Conservation (phyloP, 2,329 filamentous ascomycete species). For the Laburnicola sp. region DNA sequence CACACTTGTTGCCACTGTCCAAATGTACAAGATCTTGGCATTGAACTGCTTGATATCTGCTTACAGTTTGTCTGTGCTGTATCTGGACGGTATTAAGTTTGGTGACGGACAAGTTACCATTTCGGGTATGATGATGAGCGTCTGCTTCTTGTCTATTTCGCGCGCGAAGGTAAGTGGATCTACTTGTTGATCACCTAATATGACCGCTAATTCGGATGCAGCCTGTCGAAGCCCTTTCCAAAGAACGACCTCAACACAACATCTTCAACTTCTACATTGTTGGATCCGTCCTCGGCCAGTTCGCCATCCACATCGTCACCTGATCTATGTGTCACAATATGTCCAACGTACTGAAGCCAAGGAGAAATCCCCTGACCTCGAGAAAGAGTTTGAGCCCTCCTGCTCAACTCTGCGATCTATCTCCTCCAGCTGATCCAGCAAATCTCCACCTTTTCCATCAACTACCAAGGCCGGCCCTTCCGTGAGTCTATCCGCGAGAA, state of each 20-base stretch:
- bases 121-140: constrained; percentile 99
- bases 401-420: constrained; percentile 96
- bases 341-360: constrained; percentile 81
- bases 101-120: constrained; percentile 98
- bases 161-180: constrained; percentile 69
- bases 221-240: constrained; percentile 91
- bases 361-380: constrained; percentile 74
- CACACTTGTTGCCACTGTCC: constrained; percentile 95
- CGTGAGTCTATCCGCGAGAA: constrained; percentile 95
- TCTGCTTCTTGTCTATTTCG: constrained; percentile 98
- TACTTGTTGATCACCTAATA: not conserved
- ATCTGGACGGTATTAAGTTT: constrained; percentile 98
- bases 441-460: constrained; percentile 98
- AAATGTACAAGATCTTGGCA: constrained; percentile 99
- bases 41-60: constrained; percentile 97
- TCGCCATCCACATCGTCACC: constrained; percentile 92
- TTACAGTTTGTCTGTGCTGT: constrained; percentile 94
- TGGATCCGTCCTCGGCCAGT: constrained; percentile 94
- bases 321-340: constrained; percentile 90
- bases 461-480: constrained; percentile 98
- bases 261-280: constrained; percentile 99
- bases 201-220: constrained; percentile 41
- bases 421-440: constrained; percentile 97
- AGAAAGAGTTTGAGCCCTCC: constrained; percentile 92
- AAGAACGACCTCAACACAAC: constrained; percentile 95